A percentile compares a stretch with the other conserved stretches of the same genome.
These are phyloP conservation scores for Rusavskia elegans DNA, from an alignment of 495 filamentous ascomycete genomes.

Conservation along the genomic window DNA sequence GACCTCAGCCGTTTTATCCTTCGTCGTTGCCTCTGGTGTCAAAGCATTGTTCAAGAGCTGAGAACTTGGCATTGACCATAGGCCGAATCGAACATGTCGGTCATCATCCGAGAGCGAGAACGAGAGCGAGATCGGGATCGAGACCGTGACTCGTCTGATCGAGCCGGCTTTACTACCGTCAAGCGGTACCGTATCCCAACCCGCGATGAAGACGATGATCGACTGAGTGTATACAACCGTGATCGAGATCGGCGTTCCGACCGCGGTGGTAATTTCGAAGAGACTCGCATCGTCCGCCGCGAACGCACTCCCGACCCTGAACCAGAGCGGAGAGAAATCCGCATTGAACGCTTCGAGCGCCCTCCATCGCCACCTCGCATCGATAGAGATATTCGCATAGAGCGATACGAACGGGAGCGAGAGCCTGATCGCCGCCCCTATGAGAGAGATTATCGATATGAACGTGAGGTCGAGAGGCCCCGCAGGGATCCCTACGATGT, in stretches of 20 bases:
- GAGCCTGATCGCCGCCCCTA: constrained; percentile 28
- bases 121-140: constrained; percentile 22
- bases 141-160: constrained; percentile 8
- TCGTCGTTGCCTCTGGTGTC: too few species aligned
- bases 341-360: constrained; percentile 19
- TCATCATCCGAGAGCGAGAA: constrained; percentile 1
- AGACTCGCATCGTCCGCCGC: constrained; percentile 13
- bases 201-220: constrained; percentile 21
- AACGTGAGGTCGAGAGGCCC: constrained; percentile 26
- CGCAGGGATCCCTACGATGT: constrained; percentile 30
- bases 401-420: constrained; percentile 24
- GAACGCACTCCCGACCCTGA: constrained; percentile 6
- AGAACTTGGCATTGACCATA: too few species aligned
- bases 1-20: too few species aligned
- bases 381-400: constrained; percentile 20
- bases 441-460: constrained; percentile 28
- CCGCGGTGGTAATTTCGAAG: constrained; percentile 3
- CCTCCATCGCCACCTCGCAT: constrained; percentile 31
- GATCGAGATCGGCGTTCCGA: constrained; percentile 16
- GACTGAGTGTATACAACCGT: constrained; percentile 24
- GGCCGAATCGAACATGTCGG: not conserved
- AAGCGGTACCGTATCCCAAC: constrained; percentile 35
- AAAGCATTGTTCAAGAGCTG: too few species aligned
- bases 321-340: constrained; percentile 16
- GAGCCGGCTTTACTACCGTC: constrained; percentile 16